phyloP scores from a whole-genome alignment of 2,329 filamentous ascomycete genomes.

The Dendrostoma leiphaemia region DNA sequence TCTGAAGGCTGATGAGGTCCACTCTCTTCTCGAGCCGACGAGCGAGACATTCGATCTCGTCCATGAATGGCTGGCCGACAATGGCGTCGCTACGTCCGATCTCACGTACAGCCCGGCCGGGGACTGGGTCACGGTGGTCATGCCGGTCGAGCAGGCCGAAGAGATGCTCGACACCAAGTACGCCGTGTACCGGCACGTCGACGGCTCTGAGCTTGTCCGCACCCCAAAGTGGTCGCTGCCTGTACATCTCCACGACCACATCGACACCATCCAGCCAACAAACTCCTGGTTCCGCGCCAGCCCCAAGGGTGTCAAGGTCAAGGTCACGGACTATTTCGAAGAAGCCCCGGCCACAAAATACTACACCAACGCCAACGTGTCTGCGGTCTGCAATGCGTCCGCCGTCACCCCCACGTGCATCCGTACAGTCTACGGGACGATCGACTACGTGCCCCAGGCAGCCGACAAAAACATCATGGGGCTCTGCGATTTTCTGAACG shows the following conservation, averaged over 20 bases:
- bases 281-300: constrained; percentile 45
- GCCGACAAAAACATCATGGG: constrained; percentile 40
- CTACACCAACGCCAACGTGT: constrained; percentile 33
- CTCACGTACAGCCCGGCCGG: constrained; percentile 41
- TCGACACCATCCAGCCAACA: constrained; percentile 50
- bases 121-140: constrained; percentile 41
- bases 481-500: constrained; percentile 45
- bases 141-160: constrained; percentile 46
- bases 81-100: constrained; percentile 41
- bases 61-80: constrained; percentile 53
- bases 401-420: constrained; percentile 46
- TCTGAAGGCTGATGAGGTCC: constrained; percentile 48
- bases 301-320: constrained; percentile 28
- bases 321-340: constrained; percentile 28
- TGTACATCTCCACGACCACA: constrained; percentile 34
- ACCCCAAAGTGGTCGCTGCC: constrained; percentile 55
- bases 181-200: constrained; percentile 46
- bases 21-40: constrained; percentile 50
- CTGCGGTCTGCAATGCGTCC: constrained; percentile 43
- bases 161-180: constrained; percentile 44
- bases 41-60: constrained; percentile 50
- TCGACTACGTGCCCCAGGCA: constrained; percentile 47
- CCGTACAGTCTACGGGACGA: constrained; percentile 43
- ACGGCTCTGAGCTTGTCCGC: constrained; percentile 51
- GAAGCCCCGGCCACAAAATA: constrained; percentile 25